phyloP scores from a whole-genome alignment of 768 basidiomycete genomes.

The Pulveroboletus sp. region DNA sequence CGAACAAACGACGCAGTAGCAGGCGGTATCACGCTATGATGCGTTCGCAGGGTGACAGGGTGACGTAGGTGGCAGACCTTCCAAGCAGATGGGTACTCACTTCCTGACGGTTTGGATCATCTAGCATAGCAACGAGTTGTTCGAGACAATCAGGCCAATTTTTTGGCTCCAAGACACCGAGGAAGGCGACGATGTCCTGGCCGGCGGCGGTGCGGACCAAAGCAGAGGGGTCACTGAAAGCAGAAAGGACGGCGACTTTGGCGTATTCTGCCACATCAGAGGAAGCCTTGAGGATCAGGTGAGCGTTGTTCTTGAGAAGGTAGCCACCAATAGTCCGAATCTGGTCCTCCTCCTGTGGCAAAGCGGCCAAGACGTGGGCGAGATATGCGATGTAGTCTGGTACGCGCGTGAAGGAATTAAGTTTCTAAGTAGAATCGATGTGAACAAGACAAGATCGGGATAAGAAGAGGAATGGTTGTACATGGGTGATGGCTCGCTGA shows the following conservation, averaged over 20 bases:
- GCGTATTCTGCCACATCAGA: conserved; percentile 69
- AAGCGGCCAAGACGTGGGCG: conserved; percentile 82
- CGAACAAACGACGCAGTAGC: conserved; percentile 9
- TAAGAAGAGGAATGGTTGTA: conserved; percentile 35
- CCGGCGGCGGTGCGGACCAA: conserved; percentile 95
- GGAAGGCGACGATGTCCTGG: conserved; percentile 87
- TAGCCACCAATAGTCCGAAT: conserved; percentile 96
- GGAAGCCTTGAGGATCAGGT: conserved; percentile 67
- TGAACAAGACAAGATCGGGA: conserved; percentile 20
- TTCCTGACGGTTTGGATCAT: conserved; percentile 83
- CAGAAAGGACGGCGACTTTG: conserved; percentile 72
- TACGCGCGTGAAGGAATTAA: conserved; percentile 81
- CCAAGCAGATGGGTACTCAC: conserved; percentile 45
- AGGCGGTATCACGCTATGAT: not conserved
- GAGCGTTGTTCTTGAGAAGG: conserved; percentile 93
- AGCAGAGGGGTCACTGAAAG: conserved; percentile 75
- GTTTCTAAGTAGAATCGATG: conserved; percentile 54
- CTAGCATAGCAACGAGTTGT: conserved; percentile 77
- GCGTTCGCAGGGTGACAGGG: not conserved
- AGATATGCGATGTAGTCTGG: conserved; percentile 97
- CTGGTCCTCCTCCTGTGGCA: conserved; percentile 84
- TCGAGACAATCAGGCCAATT: conserved; percentile 96
- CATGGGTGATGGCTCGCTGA: conserved; percentile 83
- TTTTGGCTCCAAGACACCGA: conserved; percentile 83
- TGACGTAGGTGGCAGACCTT: not conserved